Conservation (phyloP, 176 grass and related monocot species). For the Zoysia pacifica region DNA sequence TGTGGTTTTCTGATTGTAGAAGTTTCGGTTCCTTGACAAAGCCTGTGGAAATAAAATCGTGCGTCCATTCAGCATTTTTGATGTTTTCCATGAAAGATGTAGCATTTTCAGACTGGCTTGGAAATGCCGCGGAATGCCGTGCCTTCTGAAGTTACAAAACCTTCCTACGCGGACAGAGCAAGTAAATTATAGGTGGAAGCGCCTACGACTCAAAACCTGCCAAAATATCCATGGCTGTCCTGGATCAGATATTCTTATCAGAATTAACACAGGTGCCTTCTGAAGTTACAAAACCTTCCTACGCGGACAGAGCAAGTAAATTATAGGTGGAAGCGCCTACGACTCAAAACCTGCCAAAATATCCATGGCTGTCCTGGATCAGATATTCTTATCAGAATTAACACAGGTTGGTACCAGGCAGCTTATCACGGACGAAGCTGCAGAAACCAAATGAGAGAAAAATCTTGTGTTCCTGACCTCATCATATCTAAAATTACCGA, state of each 20-base stretch:
- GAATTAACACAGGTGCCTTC: no score
- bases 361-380: neutral
- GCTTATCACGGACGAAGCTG: neutral
- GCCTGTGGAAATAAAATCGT: slow-evolving; percentile 6
- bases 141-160: neutral
- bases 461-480: neutral
- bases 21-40: neutral
- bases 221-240: neutral
- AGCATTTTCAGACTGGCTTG: neutral
- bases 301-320: neutral
- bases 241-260: no score
- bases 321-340: neutral
- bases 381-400: slow-evolving; percentile 11
- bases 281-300: neutral
- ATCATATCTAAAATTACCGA: neutral
- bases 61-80: neutral
- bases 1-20: slow-evolving; percentile 6
- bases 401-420: slow-evolving; percentile 15
- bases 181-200: neutral
- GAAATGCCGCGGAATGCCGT: neutral
- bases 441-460: neutral
- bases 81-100: no score
- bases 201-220: neutral
- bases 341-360: neutral
- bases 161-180: neutral